Evolutionary conservation across 2,329 filamentous ascomycete species (phyloP).

Genomic region (Cordyceps tenuipes): DNA sequence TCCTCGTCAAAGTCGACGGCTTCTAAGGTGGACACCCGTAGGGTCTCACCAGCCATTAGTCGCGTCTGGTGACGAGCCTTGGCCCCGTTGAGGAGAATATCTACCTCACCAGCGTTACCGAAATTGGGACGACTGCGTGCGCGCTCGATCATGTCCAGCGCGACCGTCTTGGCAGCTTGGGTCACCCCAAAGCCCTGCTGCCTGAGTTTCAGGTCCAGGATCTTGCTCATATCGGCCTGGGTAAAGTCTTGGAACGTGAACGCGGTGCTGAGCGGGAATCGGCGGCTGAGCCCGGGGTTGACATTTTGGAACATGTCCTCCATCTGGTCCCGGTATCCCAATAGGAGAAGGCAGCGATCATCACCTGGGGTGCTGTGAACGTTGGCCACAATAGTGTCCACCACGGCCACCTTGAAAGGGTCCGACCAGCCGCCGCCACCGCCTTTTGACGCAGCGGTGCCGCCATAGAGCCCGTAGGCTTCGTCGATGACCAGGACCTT

Average conservation of each 20-base stretch:
- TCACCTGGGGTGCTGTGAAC: slow-evolving; percentile 63
- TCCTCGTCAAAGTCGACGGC: slow-evolving; percentile 65
- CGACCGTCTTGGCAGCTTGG: slow-evolving; percentile 41
- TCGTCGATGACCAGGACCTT: slow-evolving; percentile 78
- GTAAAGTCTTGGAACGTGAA: slow-evolving; percentile 64
- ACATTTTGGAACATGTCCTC: slow-evolving; percentile 63
- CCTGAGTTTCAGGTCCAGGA: slow-evolving; percentile 56
- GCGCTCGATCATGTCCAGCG: slow-evolving; percentile 51
- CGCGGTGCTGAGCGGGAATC: slow-evolving; percentile 55
- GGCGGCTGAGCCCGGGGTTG: slow-evolving; percentile 59
- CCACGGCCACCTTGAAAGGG: slow-evolving; percentile 52
- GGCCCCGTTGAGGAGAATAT: slow-evolving; percentile 53
- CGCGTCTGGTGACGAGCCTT: slow-evolving; percentile 34
- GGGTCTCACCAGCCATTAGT: slow-evolving; percentile 16
- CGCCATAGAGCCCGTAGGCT: slow-evolving; percentile 57
- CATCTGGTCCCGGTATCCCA: slow-evolving; percentile 65
- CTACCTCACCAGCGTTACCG: slow-evolving; percentile 67
- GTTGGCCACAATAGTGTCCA: slow-evolving; percentile 68
- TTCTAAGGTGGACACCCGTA: slow-evolving; percentile 57
- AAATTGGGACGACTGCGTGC: slow-evolving; percentile 60
- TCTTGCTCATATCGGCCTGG: slow-evolving; percentile 46
- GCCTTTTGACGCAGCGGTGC: slow-evolving; percentile 17
- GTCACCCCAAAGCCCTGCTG: slow-evolving; percentile 45
- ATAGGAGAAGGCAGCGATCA: slow-evolving; percentile 61
- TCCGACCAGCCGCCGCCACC: slow-evolving; percentile 17